Conservation (phyloP, 2,329 filamentous ascomycete genomes). For the Colletotrichum sp. region DNA sequence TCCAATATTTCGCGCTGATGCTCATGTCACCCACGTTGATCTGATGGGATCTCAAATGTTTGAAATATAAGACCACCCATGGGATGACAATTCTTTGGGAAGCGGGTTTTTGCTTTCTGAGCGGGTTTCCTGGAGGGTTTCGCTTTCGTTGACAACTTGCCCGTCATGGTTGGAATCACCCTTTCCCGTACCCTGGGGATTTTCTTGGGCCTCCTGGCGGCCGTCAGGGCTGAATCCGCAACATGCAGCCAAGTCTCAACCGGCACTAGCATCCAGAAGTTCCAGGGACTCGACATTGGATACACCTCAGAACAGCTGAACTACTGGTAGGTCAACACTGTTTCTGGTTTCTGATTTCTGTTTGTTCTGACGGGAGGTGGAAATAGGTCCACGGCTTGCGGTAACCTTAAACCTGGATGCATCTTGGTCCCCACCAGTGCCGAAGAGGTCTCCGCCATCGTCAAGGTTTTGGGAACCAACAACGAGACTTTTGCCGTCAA, state of each 20-base stretch:
- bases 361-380: neutral
- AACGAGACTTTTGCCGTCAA: slow-evolving; percentile 59
- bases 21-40: neutral
- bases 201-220: neutral
- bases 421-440: slow-evolving; percentile 52
- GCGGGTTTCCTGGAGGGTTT: neutral
- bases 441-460: slow-evolving; percentile 57
- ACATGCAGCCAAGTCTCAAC: neutral
- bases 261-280: neutral
- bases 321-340: neutral
- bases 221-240: neutral
- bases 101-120: neutral
- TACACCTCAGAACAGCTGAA: neutral
- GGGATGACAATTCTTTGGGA: neutral
- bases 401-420: slow-evolving; percentile 49
- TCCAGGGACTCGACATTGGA: neutral
- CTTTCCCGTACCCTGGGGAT: neutral
- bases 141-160: neutral
- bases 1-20: neutral
- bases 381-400: slow-evolving; percentile 44
- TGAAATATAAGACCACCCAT: neutral
- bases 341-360: neutral
- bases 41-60: neutral
- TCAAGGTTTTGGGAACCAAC: slow-evolving; percentile 52
- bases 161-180: neutral